Evolutionary conservation across 352 stramenopile genomes (phyloP), one percentile per base, ranked within the genome.

Genomic region (Peronospora belbahrii): DNA sequence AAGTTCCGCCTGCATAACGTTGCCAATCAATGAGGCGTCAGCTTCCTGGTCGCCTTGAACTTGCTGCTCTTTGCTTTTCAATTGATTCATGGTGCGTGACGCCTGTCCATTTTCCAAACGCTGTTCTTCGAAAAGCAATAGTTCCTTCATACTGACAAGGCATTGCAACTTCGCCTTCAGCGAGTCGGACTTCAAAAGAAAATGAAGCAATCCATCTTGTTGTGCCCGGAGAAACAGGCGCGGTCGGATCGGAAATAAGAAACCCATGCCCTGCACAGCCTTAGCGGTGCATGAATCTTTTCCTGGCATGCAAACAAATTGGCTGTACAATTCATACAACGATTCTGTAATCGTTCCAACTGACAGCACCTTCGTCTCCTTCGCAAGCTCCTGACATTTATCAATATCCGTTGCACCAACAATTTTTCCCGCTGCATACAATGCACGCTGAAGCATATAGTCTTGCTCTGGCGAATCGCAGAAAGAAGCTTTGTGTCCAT

Each of bases 31-130:
- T 5, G 78, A 83, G 14, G 78, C 78, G 23, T 91, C 80, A 10
- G 74, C 78, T 67, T 92, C 79, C 53, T 92, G 83, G 32, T 94
- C 83, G n/a, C 83, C 80, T 56, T 84, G 73, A 17, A 94, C 73
- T 56, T 91, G 78, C 6, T 83, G 56, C 28, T 81, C 66, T 43
- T 84, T 89, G 25, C 62, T 83, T 41, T 77, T 88, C 38, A 67
- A 65, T n/a, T 51, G 54, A 36, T 70, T 59, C 52, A 72, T 72
- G 23, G 56, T 70, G 22, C 62, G 60, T 24, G 59, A 51, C 0
- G 67, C 60, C 3, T 59, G 17, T 2, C 70, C 71, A 15, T 77
- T 74, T 52, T 83, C 76, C 15, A 90, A 48, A 10, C 81, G 83
- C 6, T 70, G 45, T 41, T 92, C 72, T 71, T 94, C 81, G 6